Conservation (phyloP, 78 protist species). For the Dictyostelium firmibasis region DNA sequence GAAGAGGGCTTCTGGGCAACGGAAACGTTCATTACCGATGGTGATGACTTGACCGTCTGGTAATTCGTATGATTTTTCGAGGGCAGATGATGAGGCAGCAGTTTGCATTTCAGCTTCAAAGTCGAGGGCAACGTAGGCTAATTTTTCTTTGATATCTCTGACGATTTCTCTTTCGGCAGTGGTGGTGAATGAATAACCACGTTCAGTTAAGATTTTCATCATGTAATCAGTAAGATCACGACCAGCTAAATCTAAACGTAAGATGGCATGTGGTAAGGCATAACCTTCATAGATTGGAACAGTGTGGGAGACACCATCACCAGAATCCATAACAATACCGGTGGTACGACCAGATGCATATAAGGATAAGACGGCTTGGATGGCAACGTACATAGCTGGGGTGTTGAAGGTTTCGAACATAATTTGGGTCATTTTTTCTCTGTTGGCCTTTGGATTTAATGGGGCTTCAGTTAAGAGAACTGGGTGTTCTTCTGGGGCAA, state of each 20-base stretch:
- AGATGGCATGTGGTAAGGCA: slow-evolving; percentile 82
- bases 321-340: slow-evolving; percentile 97
- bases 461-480: slow-evolving; percentile 97
- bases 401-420: slow-evolving; percentile 91
- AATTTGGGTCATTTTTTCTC: slow-evolving; percentile 92
- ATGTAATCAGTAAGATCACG: slow-evolving; percentile 94
- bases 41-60: slow-evolving; percentile 89
- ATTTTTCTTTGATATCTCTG: slow-evolving; percentile 86
- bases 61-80: slow-evolving; percentile 92
- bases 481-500: slow-evolving; percentile 97
- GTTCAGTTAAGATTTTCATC: slow-evolving; percentile 90
- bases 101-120: slow-evolving; percentile 87
- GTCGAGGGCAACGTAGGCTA: slow-evolving; percentile 80
- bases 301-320: slow-evolving; percentile 96
- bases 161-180: slow-evolving; percentile 85
- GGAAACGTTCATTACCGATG: slow-evolving; percentile 92
- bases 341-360: slow-evolving; percentile 94
- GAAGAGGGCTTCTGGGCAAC: slow-evolving; percentile 95
- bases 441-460: slow-evolving; percentile 95
- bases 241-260: slow-evolving; percentile 94
- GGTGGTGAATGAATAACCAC: slow-evolving; percentile 94
- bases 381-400: slow-evolving; percentile 84
- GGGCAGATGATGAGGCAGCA: slow-evolving; percentile 83
- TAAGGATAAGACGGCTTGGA: slow-evolving; percentile 94
- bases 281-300: slow-evolving; percentile 93